Evolutionary conservation across 169 alveolate genomes (phyloP), one percentile per base, ranked within the genome.

Genomic region (Plasmodium vivax): DNA sequence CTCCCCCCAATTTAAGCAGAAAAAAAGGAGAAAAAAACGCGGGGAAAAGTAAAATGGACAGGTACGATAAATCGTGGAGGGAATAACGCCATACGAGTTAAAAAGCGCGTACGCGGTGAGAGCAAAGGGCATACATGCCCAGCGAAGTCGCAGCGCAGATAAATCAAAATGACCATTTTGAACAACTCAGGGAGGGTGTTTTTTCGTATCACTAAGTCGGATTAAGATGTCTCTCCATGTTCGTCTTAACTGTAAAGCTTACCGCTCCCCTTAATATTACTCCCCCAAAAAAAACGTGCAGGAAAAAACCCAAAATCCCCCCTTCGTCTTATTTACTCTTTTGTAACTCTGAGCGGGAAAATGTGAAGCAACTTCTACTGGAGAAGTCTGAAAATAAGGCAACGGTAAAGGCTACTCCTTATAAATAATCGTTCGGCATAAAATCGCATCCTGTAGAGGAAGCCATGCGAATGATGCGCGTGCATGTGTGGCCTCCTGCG

Each of bases 251-350:
- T 77, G 34, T 27, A 38, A 43, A 7, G 30, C 38, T 43, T 38
- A 77, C 38, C 45, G 16, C 34, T 38, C 62, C 27, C 62, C 62
- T 77, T 77, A 10, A 12, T 77, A 9, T 68, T 68, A 68, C 30
- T 27, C 38, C 41, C 72, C 36, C 77, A 58, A 1, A 36, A 19
- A 51, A 34, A 77, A 74, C 36, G 7, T 79, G 7, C 51, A 90
- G 94, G 74, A 90, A 80, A 80, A 90, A 90, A 43, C 94, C 94
- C 27, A 90, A 90, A 43, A 87, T 47, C 16, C 94, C 94, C 19
- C 91, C 91, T 68, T 90, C 94, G 30, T 90, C 94, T 16, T 90
- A 90, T 81, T 68, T 90, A 80, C 68, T 90, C 47, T 90, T 90
- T 71, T 90, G 94, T 80, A 90, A 90, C 54, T 36, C 72, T 36